Evolutionary conservation across 163 green algal genomes (phyloP).

Genomic region (Scenedesmus sp.): DNA sequence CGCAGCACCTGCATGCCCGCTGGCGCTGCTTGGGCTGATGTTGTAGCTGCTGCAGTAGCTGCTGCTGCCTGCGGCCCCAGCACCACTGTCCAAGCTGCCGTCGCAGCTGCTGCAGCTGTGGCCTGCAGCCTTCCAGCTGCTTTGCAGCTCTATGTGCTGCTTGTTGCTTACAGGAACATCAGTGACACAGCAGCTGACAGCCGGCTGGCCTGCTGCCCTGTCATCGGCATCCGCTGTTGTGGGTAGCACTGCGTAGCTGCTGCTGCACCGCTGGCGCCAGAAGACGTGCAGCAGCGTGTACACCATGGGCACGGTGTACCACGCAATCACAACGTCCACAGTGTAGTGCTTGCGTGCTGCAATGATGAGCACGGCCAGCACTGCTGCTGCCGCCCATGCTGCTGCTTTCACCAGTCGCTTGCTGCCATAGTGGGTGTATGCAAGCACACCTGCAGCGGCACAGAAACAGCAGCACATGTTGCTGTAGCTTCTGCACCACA

Average conservation of each 20-base stretch:
- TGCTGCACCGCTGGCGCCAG: slow-evolving; percentile 26
- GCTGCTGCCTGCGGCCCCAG: not conserved
- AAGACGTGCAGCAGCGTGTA: slow-evolving; percentile 42
- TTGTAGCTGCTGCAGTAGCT: slow-evolving; percentile 23
- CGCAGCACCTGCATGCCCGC: not conserved
- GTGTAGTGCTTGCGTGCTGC: slow-evolving; percentile 91
- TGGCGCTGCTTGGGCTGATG: not conserved
- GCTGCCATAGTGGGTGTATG: slow-evolving; percentile 63
- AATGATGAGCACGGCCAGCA: slow-evolving; percentile 86
- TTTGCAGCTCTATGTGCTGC: not conserved
- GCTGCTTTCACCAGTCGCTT: slow-evolving; percentile 65
- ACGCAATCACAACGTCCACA: slow-evolving; percentile 85
- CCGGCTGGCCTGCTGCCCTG: not conserved
- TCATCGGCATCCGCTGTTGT: not conserved
- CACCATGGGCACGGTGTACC: slow-evolving; percentile 66
- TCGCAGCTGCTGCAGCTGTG: not conserved
- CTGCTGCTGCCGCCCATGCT: slow-evolving; percentile 72
- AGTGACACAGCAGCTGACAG: not conserved
- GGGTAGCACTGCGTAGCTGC: not conserved
- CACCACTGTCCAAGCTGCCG: not conserved
- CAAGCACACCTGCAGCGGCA: slow-evolving; percentile 55
- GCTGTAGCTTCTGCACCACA: not conserved
- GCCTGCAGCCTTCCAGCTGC: not conserved
- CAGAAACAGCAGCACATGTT: not conserved
- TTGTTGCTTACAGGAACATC: not conserved